A percentile compares a stretch with the other conserved stretches of the same genome.
Evolutionary conservation across 495 filamentous ascomycete genomes (phyloP).

Genomic region (Hyaloscypha hepaticicola): DNA sequence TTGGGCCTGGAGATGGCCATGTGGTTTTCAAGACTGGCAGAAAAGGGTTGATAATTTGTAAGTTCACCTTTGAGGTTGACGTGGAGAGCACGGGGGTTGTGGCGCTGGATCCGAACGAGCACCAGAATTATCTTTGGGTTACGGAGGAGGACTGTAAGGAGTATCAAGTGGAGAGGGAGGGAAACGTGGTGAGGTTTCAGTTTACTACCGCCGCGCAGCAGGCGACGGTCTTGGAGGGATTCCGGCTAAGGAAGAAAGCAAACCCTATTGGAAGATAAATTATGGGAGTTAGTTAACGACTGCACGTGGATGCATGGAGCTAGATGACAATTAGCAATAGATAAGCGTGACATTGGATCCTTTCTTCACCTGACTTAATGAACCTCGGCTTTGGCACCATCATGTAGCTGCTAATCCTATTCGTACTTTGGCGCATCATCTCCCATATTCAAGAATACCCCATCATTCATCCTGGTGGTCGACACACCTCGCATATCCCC

Average conservation of each 20-base stretch:
- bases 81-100: slow-evolving; percentile 22
- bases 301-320: too few relatives aligned
- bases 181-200: background rate
- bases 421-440: too few relatives aligned
- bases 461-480: too few relatives aligned
- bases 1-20: slow-evolving; percentile 9
- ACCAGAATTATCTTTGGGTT: slow-evolving; percentile 36
- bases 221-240: background rate
- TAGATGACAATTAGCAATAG: too few relatives aligned
- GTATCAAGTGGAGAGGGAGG: background rate
- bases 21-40: slow-evolving; percentile 12
- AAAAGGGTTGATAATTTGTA: slow-evolving; percentile 1
- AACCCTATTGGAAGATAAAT: background rate
- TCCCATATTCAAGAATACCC: too few relatives aligned
- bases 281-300: too few relatives aligned
- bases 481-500: too few relatives aligned
- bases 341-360: too few relatives aligned
- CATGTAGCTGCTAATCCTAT: too few relatives aligned
- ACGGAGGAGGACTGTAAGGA: slow-evolving; percentile 31
- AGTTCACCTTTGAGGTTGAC: slow-evolving; percentile 36
- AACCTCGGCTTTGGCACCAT: too few relatives aligned
- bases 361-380: too few relatives aligned
- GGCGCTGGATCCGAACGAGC: slow-evolving; percentile 34
- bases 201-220: background rate
- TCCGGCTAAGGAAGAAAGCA: background rate